A percentile compares a stretch with the other conserved stretches of the same genome.
Conservation (phyloP, 257 asterid genomes). For the Solanum chmielewskii region DNA sequence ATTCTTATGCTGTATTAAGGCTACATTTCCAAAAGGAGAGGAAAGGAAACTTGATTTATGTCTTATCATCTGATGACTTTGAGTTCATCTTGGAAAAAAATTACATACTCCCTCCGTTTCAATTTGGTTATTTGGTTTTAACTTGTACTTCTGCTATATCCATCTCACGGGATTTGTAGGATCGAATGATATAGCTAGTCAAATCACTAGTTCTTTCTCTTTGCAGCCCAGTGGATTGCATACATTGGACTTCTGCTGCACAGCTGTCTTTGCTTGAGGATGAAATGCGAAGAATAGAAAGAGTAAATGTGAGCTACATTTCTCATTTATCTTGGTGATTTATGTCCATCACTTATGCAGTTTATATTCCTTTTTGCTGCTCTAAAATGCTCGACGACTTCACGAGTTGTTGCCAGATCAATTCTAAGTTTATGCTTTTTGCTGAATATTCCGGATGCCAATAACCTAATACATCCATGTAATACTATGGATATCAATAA, state of each 20-base stretch:
- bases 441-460: background rate
- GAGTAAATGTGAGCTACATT: conserved; percentile 71
- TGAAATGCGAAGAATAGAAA: conserved; percentile 96
- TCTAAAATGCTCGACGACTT: background rate
- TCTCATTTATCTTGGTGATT: background rate
- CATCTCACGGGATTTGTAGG: background rate
- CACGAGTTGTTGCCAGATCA: background rate
- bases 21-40: background rate
- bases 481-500: background rate
- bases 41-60: background rate
- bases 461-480: background rate
- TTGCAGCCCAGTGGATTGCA: conserved; percentile 97
- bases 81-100: background rate
- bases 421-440: background rate
- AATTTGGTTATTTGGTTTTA: background rate
- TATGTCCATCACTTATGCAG: background rate
- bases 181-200: background rate
- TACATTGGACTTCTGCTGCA: conserved; percentile 94
- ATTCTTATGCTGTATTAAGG: background rate
- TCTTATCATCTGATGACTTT: background rate
- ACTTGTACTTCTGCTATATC: background rate
- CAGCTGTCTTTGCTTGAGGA: conserved; percentile 92
- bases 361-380: background rate
- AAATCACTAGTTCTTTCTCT: conserved; percentile 8
- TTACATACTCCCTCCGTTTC: background rate